A percentile compares a stretch with the other conserved stretches of the same genome.
phyloP scores from a whole-genome alignment of 2,329 filamentous ascomycete genomes.

The Fusarium pseudograminearum region DNA sequence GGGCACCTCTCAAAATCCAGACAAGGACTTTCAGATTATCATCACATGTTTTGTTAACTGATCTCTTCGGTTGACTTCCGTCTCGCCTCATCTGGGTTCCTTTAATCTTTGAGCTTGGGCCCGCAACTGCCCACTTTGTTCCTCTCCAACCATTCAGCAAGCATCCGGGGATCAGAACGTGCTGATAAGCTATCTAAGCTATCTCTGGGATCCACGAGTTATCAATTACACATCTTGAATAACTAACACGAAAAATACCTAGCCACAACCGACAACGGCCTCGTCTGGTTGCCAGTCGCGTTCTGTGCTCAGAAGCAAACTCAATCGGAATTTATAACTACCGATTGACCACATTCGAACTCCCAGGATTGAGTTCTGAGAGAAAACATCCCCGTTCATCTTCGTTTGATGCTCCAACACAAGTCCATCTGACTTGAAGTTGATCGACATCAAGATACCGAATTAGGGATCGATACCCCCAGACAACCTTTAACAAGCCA shows the following conservation, averaged over 20 bases:
- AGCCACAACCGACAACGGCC: conserved; percentile 38
- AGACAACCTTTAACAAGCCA: conserved; percentile 11
- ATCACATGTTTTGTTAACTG: conserved; percentile 22
- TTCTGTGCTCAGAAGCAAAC: conserved; percentile 14
- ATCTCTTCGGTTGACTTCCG: conserved; percentile 25
- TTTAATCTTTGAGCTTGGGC: conserved; percentile 23
- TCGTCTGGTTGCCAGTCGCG: conserved; percentile 19
- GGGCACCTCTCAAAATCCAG: background rate
- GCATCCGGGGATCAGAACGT: conserved; percentile 19
- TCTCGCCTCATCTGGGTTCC: conserved; percentile 19
- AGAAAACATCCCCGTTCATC: background rate
- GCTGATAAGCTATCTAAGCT: conserved; percentile 51
- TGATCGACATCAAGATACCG: conserved; percentile 23
- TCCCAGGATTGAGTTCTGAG: background rate
- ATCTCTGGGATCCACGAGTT: conserved; percentile 41
- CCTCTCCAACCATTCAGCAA: conserved; percentile 35
- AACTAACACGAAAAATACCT: conserved; percentile 36
- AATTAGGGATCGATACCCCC: conserved; percentile 17
- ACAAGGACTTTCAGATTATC: conserved; percentile 12
- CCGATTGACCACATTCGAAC: conserved; percentile 15
- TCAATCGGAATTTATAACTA: conserved; percentile 26
- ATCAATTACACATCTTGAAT: conserved; percentile 35
- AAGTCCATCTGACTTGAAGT: background rate
- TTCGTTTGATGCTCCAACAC: background rate
- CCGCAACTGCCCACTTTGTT: conserved; percentile 40